Evolutionary conservation across 2,329 filamentous ascomycete species (phyloP).

Genomic region (Sarocladiaceae sp.): DNA sequence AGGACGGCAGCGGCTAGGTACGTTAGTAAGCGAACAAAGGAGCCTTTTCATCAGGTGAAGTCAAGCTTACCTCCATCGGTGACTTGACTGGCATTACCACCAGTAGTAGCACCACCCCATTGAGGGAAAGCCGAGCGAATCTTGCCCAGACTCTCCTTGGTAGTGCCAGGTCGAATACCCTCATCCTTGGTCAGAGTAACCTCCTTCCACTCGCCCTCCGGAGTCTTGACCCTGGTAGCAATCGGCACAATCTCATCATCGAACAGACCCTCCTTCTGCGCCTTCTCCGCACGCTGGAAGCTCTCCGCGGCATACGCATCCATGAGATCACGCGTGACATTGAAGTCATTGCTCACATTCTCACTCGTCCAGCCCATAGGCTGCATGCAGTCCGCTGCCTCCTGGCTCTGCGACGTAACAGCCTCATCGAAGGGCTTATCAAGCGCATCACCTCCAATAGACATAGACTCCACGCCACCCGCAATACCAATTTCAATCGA

Average conservation of each 20-base stretch:
- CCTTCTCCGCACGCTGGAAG: conserved; percentile 80
- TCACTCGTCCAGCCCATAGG: conserved; percentile 98
- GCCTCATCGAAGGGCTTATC: conserved; percentile 72
- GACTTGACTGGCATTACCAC: conserved; percentile 91
- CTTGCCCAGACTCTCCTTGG: conserved; percentile 75
- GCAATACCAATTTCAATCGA: conserved; percentile 86
- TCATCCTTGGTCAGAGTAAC: conserved; percentile 83
- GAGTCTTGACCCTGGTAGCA: conserved; percentile 74
- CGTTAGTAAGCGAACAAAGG: too few relatives aligned
- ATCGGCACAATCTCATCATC: conserved; percentile 94
- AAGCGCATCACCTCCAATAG: conserved; percentile 63
- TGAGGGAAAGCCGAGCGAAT: conserved; percentile 87
- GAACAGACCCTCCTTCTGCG: conserved; percentile 87
- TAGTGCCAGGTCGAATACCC: conserved; percentile 87
- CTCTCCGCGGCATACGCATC: conserved; percentile 85
- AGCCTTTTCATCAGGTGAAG: neutral
- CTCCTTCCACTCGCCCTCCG: conserved; percentile 73
- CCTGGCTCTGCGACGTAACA: conserved; percentile 66
- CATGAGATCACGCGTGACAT: conserved; percentile 73
- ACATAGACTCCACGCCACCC: conserved; percentile 87
- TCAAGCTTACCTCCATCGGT: conserved; percentile 72
- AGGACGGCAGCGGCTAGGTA: conserved; percentile 71
- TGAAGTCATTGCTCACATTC: conserved; percentile 90
- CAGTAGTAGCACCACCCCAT: conserved; percentile 81
- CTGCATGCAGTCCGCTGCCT: conserved; percentile 81